These are phyloP conservation scores for Pleurotus citrinopileatus DNA, from an alignment of 768 basidiomycete species.

Conservation along the genomic window DNA sequence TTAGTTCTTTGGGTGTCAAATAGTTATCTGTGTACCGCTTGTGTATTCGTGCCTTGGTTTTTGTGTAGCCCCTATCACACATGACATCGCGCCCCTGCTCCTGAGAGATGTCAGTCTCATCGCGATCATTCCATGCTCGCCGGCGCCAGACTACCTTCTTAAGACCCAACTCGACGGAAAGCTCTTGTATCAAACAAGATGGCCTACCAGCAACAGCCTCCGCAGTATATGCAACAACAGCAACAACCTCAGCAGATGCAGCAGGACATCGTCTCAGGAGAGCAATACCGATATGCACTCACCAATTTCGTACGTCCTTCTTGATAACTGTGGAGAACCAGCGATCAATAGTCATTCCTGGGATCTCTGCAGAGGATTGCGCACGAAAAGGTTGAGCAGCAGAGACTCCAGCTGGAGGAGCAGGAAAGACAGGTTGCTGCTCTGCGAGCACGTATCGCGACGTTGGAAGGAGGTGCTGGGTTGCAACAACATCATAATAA, in stretches of 20 bases:
- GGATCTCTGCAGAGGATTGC: constrained; percentile 61
- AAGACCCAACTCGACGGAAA: too few species aligned
- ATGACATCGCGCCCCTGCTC: too few species aligned
- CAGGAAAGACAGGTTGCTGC: constrained; percentile 81
- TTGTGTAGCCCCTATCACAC: background rate
- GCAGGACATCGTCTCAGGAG: constrained; percentile 46
- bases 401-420: constrained; percentile 73
- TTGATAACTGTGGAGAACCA: background rate
- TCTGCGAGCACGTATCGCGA: constrained; percentile 65
- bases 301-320: constrained; percentile 66
- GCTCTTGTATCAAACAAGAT: too few species aligned
- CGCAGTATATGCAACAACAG: constrained; percentile 6
- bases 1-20: constrained; percentile 40
- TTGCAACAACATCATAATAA: constrained; percentile 31
- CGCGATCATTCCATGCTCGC: background rate
- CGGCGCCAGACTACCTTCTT: too few species aligned
- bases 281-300: constrained; percentile 81
- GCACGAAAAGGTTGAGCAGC: constrained; percentile 86
- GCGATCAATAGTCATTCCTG: background rate
- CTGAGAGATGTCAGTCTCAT: background rate
- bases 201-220: constrained; percentile 11
- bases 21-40: constrained; percentile 11
- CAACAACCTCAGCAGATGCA: constrained; percentile 25
- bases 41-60: background rate
- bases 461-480: constrained; percentile 66